phyloP scores from a whole-genome alignment of 768 basidiomycete species.

The Podaxis sp. region DNA sequence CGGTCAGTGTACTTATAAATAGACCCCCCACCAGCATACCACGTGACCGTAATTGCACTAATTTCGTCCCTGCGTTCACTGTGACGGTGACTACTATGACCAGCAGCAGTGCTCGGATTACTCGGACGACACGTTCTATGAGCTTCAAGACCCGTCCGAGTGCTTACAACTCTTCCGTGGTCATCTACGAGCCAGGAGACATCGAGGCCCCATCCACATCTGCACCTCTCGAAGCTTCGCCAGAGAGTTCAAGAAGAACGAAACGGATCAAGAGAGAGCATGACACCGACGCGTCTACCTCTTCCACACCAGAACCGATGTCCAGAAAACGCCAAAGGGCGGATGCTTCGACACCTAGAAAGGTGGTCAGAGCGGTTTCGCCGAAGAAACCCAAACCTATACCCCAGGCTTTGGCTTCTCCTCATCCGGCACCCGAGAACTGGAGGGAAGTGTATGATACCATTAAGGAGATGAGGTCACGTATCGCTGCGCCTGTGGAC shows the following conservation, averaged over 20 bases:
- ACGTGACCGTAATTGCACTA: background rate
- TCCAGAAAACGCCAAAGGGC: background rate
- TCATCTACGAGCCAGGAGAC: background rate
- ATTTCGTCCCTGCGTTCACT: too few relatives aligned
- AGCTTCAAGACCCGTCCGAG: constrained; percentile 6
- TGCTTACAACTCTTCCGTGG: background rate
- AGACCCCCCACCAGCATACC: too few relatives aligned
- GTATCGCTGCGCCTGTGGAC: constrained; percentile 81
- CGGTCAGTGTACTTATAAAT: background rate
- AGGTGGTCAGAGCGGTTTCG: background rate
- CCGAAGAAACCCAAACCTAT: constrained; percentile 50
- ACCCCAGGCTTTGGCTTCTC: constrained; percentile 45
- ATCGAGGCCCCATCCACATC: background rate
- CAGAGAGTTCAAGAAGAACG: background rate
- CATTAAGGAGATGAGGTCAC: constrained; percentile 73
- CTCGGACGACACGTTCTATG: constrained; percentile 5
- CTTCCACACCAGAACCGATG: background rate
- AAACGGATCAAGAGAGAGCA: constrained; percentile 5
- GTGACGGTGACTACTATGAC: background rate
- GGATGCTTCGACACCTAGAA: background rate
- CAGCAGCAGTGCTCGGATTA: background rate
- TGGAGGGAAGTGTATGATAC: constrained; percentile 71
- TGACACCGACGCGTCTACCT: background rate
- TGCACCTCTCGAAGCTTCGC: background rate
- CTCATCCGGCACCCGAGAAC: constrained; percentile 61